These are phyloP conservation scores for Cercospora sp. DNA, from an alignment of 2,329 filamentous ascomycete species.

Conservation along the genomic window DNA sequence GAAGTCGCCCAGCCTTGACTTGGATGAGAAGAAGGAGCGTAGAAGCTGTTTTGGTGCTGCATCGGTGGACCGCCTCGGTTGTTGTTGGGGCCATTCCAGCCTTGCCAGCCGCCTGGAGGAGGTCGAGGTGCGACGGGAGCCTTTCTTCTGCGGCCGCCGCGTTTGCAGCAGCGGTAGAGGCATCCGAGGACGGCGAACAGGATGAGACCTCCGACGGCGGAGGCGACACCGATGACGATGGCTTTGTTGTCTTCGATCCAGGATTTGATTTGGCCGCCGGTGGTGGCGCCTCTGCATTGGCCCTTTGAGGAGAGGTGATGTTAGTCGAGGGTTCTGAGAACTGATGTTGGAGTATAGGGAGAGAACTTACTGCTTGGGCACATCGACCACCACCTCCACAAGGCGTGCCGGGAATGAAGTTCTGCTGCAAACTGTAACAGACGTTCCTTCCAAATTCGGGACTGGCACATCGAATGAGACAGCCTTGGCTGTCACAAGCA, in stretches of 20 bases:
- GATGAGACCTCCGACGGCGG: conserved; percentile 70
- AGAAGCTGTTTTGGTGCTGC: conserved; percentile 12
- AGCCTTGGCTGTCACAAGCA: conserved; percentile 73
- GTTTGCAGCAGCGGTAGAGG: conserved; percentile 57
- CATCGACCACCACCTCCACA: conserved; percentile 82
- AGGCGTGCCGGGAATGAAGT: conserved; percentile 87
- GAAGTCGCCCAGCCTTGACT: conserved; percentile 32
- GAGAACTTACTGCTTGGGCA: conserved; percentile 56
- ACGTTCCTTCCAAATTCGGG: conserved; percentile 64
- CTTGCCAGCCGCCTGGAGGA: conserved; percentile 38
- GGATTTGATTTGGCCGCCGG: conserved; percentile 67
- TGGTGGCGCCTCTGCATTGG: conserved; percentile 68
- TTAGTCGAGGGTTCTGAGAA: too few relatives aligned
- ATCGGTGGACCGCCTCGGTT: conserved; percentile 5
- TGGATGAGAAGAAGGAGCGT: conserved; percentile 19
- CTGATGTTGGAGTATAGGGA: neutral
- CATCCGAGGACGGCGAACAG: conserved; percentile 69
- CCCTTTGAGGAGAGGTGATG: conserved; percentile 51
- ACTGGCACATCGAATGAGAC: conserved; percentile 73
- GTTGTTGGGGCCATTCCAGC: conserved; percentile 32
- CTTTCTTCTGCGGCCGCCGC: conserved; percentile 32
- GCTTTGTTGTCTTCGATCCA: conserved; percentile 78
- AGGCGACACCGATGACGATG: conserved; percentile 77
- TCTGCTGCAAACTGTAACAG: conserved; percentile 79
- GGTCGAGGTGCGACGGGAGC: conserved; percentile 23